These are phyloP conservation scores for Colletotrichum magnum DNA, from an alignment of 2,329 filamentous ascomycete species.

Conservation along the genomic window DNA sequence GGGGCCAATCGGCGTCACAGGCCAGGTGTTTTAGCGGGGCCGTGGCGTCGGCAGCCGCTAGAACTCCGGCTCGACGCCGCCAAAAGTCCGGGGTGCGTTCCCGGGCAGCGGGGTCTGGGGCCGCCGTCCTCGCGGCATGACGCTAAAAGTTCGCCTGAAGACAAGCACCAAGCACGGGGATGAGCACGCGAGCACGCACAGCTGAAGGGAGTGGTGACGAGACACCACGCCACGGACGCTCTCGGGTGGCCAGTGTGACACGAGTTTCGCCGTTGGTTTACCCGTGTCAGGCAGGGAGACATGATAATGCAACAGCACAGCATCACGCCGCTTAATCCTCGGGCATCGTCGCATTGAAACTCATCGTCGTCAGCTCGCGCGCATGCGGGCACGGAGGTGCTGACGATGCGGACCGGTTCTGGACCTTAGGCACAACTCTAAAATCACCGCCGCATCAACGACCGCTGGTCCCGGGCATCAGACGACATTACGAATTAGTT, in stretches of 20 bases:
- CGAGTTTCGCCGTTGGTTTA: neutral
- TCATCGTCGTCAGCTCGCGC: constrained; percentile 1
- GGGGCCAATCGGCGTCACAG: constrained; percentile 14
- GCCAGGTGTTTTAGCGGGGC: neutral
- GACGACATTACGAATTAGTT: neutral
- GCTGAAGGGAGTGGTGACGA: neutral
- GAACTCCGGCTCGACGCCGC: constrained; percentile 37
- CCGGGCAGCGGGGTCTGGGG: neutral
- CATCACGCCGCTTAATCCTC: neutral
- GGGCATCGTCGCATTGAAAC: neutral
- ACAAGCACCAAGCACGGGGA: too few relatives aligned
- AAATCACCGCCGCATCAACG: neutral
- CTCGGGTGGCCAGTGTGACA: neutral
- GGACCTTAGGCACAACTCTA: constrained; percentile 2
- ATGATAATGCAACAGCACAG: too few relatives aligned
- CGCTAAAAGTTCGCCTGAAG: too few relatives aligned
- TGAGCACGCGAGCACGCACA: neutral
- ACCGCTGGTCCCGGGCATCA: neutral
- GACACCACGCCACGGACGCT: neutral
- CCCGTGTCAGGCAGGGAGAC: neutral
- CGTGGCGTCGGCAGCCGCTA: constrained; percentile 28
- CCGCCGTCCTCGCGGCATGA: neutral
- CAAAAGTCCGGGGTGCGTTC: constrained; percentile 22
- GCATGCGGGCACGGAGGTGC: neutral
- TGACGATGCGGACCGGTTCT: constrained; percentile 14